A percentile compares a stretch with the other conserved stretches of the same genome.
Evolutionary conservation across 345 rosid genomes (phyloP).

Genomic region (Hirschfeldia incana): DNA sequence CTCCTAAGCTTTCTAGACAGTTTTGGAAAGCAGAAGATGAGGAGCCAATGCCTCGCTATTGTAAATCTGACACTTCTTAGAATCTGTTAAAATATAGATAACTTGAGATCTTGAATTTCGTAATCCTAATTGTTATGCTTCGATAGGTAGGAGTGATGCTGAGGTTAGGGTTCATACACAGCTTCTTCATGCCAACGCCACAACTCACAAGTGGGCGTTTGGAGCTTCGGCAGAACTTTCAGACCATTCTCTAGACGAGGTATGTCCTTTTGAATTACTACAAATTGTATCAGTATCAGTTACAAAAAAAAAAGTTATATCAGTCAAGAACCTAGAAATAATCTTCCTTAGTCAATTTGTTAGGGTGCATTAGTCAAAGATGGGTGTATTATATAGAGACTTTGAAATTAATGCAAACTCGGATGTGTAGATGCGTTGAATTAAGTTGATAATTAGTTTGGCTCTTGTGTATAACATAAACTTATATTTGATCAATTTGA

Average conservation of each 20-base stretch:
- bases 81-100: neutral
- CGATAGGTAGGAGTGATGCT: constrained; percentile 61
- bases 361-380: neutral
- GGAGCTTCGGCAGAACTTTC: constrained; percentile 92
- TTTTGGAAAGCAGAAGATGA: constrained; percentile 68
- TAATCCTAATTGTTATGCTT: neutral
- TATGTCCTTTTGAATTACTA: constrained; percentile 9
- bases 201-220: constrained; percentile 91
- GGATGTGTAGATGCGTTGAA: neutral
- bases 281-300: no score
- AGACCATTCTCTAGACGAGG: constrained; percentile 88
- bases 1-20: constrained; percentile 46
- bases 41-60: constrained; percentile 18
- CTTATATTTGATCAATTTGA: neutral
- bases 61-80: neutral
- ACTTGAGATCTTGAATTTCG: neutral
- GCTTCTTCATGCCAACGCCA: constrained; percentile 87
- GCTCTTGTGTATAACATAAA: neutral
- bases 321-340: neutral
- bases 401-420: no score
- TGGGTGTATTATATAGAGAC: neutral
- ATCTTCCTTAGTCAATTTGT: constrained; percentile 5
- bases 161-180: constrained; percentile 80
- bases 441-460: neutral
- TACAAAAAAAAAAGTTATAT: no score